Conservation (phyloP, 2,329 filamentous ascomycete genomes). For the Trichoderma sp. region DNA sequence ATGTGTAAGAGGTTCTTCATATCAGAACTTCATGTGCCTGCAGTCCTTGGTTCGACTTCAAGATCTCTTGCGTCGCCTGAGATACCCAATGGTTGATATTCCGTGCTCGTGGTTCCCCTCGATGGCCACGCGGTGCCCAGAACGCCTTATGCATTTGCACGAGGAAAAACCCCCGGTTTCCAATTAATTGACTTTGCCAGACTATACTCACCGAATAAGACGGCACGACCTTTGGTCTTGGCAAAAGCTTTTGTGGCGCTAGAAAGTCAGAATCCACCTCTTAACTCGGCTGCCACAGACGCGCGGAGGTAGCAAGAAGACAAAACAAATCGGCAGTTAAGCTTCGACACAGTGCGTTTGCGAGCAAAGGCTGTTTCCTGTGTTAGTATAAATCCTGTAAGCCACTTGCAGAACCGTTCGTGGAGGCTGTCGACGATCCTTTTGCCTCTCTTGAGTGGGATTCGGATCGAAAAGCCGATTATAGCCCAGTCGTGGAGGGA, state of each 20-base stretch:
- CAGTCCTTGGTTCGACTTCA: neutral
- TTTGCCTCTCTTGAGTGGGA: neutral
- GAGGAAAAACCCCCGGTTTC: neutral
- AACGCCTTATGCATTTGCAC: neutral
- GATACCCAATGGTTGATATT: neutral
- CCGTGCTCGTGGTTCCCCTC: neutral
- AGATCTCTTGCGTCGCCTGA: neutral
- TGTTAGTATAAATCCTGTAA: neutral
- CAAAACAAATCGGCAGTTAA: neutral
- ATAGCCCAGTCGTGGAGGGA: neutral
- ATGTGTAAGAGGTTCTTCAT: neutral
- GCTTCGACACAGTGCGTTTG: constrained; percentile 2
- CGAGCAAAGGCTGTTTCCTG: neutral
- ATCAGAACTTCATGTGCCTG: neutral
- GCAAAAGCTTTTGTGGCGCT: neutral
- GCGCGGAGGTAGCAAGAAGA: neutral
- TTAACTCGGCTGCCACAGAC: neutral
- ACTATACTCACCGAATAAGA: neutral
- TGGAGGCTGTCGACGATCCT: neutral
- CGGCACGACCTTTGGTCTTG: neutral
- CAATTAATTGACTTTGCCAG: neutral
- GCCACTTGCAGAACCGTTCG: neutral
- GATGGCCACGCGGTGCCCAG: neutral
- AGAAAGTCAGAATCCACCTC: neutral
- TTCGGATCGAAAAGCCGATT: neutral